A percentile compares a stretch with the other conserved stretches of the same genome.
Evolutionary conservation across 2,329 filamentous ascomycete species (phyloP).

Genomic region (Neofusicoccum laricinum): DNA sequence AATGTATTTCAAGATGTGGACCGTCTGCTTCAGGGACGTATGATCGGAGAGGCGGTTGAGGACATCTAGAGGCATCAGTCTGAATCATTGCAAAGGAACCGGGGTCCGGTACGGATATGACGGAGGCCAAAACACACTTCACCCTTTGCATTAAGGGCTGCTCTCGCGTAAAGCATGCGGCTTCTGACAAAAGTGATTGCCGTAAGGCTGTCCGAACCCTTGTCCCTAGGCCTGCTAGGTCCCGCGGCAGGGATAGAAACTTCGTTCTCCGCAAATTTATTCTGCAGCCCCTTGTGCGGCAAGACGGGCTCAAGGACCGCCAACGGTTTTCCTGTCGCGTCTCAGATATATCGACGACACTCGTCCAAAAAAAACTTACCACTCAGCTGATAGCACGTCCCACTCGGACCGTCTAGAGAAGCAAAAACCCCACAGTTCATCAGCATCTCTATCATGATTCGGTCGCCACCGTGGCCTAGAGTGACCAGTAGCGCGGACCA

Average conservation of each 20-base stretch:
- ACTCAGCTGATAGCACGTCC: conserved; percentile 75
- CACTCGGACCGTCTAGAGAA: conserved; percentile 55
- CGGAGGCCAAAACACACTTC: conserved; percentile 70
- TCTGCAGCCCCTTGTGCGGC: background rate
- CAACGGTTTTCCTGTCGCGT: conserved; percentile 13
- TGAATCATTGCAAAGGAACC: background rate
- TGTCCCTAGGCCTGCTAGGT: conserved; percentile 32
- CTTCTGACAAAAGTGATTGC: conserved; percentile 72
- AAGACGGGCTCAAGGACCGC: conserved; percentile 7
- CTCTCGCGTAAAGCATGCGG: conserved; percentile 81
- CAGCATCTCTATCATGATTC: conserved; percentile 74
- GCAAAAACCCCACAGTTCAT: conserved; percentile 75
- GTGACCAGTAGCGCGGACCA: conserved; percentile 76
- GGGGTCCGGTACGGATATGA: conserved; percentile 66
- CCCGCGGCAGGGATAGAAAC: conserved; percentile 16
- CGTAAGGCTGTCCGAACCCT: conserved; percentile 6
- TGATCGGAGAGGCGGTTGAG: conserved; percentile 66
- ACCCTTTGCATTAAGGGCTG: conserved; percentile 66
- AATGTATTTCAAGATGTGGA: conserved; percentile 83
- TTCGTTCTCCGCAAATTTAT: conserved; percentile 5
- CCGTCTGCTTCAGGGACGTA: conserved; percentile 52
- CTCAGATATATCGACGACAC: conserved; percentile 3
- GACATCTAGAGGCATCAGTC: conserved; percentile 59
- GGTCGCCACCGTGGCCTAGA: conserved; percentile 71
- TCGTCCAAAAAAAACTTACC: conserved; percentile 50